phyloP scores from a whole-genome alignment of 2,329 filamentous ascomycete species.

The Claviceps sp. region DNA sequence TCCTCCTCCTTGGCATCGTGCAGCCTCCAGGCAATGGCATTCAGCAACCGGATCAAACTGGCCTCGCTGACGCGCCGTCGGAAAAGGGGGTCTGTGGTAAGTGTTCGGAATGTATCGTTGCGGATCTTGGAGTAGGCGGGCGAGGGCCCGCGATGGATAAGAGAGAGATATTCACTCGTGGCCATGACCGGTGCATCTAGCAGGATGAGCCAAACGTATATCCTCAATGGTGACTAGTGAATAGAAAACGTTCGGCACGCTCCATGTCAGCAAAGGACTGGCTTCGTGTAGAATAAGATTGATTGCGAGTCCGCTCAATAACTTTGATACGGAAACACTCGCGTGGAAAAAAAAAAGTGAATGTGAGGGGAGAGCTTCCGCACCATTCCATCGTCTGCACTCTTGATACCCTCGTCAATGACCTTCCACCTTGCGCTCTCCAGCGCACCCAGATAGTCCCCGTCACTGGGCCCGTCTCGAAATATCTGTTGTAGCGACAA shows the following conservation, averaged over 20 bases:
- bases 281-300: not conserved
- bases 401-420: constrained; percentile 61
- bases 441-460: constrained; percentile 52
- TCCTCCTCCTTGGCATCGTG: constrained; percentile 57
- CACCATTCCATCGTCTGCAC: constrained; percentile 72
- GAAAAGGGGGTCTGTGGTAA: constrained; percentile 95
- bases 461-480: constrained; percentile 64
- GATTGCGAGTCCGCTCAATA: not conserved
- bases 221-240: constrained; percentile 69
- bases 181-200: constrained; percentile 75
- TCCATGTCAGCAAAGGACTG: not conserved
- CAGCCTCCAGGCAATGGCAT: constrained; percentile 87
- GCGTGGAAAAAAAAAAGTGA: not conserved
- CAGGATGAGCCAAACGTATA: constrained; percentile 92
- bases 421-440: constrained; percentile 62
- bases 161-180: constrained; percentile 76
- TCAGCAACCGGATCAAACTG: constrained; percentile 83
- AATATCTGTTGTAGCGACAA: constrained; percentile 62
- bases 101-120: constrained; percentile 93
- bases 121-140: constrained; percentile 95
- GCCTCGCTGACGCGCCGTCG: constrained; percentile 90
- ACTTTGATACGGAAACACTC: not conserved
- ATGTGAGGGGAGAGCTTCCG: constrained; percentile 9
- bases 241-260: not conserved
- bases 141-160: constrained; percentile 86